Conservation (phyloP, 495 filamentous ascomycete species). For the Penicillium atrosanguineum region DNA sequence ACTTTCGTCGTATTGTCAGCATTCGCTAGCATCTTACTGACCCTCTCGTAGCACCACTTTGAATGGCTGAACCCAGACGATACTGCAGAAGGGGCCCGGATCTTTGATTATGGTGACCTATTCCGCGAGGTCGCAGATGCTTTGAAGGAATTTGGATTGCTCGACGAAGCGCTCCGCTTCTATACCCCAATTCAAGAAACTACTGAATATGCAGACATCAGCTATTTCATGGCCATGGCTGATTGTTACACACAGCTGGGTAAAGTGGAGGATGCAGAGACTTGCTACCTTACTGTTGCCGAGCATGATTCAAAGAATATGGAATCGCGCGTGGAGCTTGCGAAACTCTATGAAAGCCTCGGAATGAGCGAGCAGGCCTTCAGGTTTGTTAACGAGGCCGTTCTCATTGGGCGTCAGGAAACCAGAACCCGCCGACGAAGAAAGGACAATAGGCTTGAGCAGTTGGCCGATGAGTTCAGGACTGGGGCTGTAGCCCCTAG, state of each 20-base stretch:
- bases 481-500: slow-evolving; percentile 17
- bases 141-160: slow-evolving; percentile 55
- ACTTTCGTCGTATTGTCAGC: slow-evolving; percentile 23
- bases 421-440: slow-evolving; percentile 30
- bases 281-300: slow-evolving; percentile 68
- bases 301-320: slow-evolving; percentile 65
- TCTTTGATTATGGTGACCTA: slow-evolving; percentile 68
- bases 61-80: slow-evolving; percentile 62
- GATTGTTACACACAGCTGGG: slow-evolving; percentile 67
- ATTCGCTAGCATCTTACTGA: slow-evolving; percentile 1
- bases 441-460: slow-evolving; percentile 43
- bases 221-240: slow-evolving; percentile 67
- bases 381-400: slow-evolving; percentile 68
- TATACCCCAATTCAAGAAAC: slow-evolving; percentile 65
- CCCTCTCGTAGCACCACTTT: slow-evolving; percentile 52
- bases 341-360: slow-evolving; percentile 73
- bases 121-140: slow-evolving; percentile 70
- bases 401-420: slow-evolving; percentile 54
- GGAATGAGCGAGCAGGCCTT: slow-evolving; percentile 69
- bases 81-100: slow-evolving; percentile 42
- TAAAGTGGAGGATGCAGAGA: slow-evolving; percentile 64
- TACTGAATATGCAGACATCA: slow-evolving; percentile 55
- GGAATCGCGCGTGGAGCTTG: slow-evolving; percentile 71
- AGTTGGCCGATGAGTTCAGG: slow-evolving; percentile 42
- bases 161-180: slow-evolving; percentile 68